Conservation (phyloP, 768 basidiomycete genomes). For the Pisolithus tinctorius region DNA sequence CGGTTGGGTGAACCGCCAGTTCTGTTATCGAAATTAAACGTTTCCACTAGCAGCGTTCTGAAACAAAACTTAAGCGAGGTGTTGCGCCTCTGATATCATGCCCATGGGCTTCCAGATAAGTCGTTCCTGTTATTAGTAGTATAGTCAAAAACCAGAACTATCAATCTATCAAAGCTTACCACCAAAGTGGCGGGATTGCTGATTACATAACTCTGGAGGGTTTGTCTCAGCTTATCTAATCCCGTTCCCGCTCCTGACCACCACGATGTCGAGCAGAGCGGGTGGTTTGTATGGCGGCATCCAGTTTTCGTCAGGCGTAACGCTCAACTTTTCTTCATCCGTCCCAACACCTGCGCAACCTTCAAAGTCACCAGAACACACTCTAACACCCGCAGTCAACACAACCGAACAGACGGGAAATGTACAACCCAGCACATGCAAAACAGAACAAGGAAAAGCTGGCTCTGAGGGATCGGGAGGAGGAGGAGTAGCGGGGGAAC, state of each 20-base stretch:
- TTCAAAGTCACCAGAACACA: slow-evolving; percentile 11
- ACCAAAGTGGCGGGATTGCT: no score
- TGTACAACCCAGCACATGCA: slow-evolving; percentile 14
- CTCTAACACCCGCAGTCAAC: slow-evolving; percentile 1
- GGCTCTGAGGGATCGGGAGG: slow-evolving; percentile 20
- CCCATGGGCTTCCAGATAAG: no score
- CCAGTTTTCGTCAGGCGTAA: slow-evolving; percentile 68
- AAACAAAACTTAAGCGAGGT: no score
- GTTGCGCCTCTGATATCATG: no score
- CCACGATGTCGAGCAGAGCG: slow-evolving; percentile 67
- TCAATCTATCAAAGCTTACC: no score
- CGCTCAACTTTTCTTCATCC: slow-evolving; percentile 41
- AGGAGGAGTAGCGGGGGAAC: slow-evolving; percentile 34
- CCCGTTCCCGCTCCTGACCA: not conserved
- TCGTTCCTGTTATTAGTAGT: no score
- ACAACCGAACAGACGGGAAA: slow-evolving; percentile 11
- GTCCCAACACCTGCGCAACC: slow-evolving; percentile 17
- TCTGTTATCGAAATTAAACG: no score
- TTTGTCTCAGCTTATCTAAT: not conserved
- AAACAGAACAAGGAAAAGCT: slow-evolving; percentile 22
- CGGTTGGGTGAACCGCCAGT: no score
- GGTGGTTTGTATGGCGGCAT: slow-evolving; percentile 86
- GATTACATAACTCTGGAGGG: no score
- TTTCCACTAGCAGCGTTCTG: no score
- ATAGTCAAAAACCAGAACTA: no score